phyloP scores from a whole-genome alignment of 2,329 filamentous ascomycete species.

The Aspergillus transmontanensis region DNA sequence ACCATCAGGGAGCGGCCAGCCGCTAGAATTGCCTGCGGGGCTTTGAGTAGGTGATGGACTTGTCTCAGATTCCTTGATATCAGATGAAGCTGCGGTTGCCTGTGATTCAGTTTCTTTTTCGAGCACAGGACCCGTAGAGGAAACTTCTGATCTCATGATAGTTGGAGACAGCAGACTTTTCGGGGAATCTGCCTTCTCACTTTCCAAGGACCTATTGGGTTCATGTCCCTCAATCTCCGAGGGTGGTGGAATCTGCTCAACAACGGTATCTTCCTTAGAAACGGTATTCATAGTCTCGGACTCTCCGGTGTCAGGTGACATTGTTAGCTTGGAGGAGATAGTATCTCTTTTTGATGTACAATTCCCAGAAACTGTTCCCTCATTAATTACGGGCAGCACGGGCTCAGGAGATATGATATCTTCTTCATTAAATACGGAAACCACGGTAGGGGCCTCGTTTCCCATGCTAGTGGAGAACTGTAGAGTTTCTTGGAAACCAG shows the following conservation, averaged over 20 bases:
- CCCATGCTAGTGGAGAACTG: neutral
- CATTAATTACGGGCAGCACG: too few relatives aligned
- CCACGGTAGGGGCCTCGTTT: neutral
- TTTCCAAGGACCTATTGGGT: neutral
- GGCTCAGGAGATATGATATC: neutral
- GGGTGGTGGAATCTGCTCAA: neutral
- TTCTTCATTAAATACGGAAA: neutral
- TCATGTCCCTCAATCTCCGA: neutral
- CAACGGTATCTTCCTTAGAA: neutral
- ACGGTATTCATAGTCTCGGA: neutral
- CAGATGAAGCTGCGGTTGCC: neutral
- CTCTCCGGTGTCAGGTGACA: slow-evolving; percentile 5
- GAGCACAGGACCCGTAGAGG: neutral
- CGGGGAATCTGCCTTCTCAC: neutral
- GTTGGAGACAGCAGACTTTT: neutral
- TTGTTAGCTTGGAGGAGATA: slow-evolving; percentile 12
- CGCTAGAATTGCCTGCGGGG: slow-evolving; percentile 10
- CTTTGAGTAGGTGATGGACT: slow-evolving; percentile 7
- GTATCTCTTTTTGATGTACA: neutral
- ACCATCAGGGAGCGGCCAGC: slow-evolving; percentile 25
- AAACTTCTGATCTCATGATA: slow-evolving; percentile 8
- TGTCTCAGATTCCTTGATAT: neutral
- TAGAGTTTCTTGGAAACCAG: neutral
- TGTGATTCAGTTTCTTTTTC: neutral
- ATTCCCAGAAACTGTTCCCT: neutral